Percentiles rank a stretch among this genome's conserved stretches.
phyloP scores from a whole-genome alignment of 257 asterid species.

The Solanum rostratum region DNA sequence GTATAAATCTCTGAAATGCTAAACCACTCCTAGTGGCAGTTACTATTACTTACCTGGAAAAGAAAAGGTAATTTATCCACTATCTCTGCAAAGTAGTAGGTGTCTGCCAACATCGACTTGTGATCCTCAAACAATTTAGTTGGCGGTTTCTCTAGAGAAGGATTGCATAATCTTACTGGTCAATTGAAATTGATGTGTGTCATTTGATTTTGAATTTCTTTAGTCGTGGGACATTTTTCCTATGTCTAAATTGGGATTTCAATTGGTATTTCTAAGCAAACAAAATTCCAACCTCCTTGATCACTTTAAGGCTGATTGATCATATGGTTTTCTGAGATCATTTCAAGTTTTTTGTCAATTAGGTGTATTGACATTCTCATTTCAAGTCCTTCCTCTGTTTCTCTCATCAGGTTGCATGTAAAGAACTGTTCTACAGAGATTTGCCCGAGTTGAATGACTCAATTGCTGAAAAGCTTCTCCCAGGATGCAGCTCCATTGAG shows the following conservation, averaged over 20 bases:
- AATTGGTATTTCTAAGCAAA: neutral
- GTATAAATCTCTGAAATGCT: neutral
- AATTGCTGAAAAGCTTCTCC: conserved; percentile 63
- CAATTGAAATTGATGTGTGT: neutral
- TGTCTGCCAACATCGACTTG: neutral
- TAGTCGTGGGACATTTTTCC: too few relatives aligned
- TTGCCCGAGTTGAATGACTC: conserved; percentile 55
- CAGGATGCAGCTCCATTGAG: conserved; percentile 67
- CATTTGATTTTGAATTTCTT: too few relatives aligned
- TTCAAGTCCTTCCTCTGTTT: neutral
- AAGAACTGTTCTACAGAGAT: conserved; percentile 45
- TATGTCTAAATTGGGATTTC: too few relatives aligned
- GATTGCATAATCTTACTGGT: neutral
- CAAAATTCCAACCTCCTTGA: neutral
- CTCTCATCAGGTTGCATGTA: conserved; percentile 62
- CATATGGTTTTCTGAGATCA: neutral
- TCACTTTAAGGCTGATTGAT: neutral
- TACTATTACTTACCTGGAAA: neutral
- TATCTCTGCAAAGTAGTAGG: neutral
- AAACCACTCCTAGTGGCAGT: neutral
- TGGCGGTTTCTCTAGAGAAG: neutral
- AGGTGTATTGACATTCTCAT: neutral
- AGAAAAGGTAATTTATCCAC: neutral
- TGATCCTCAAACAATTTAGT: neutral
- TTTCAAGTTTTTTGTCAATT: neutral